Conservation (phyloP, 2,329 filamentous ascomycete genomes). For the Fragosphaeria purpurea region DNA sequence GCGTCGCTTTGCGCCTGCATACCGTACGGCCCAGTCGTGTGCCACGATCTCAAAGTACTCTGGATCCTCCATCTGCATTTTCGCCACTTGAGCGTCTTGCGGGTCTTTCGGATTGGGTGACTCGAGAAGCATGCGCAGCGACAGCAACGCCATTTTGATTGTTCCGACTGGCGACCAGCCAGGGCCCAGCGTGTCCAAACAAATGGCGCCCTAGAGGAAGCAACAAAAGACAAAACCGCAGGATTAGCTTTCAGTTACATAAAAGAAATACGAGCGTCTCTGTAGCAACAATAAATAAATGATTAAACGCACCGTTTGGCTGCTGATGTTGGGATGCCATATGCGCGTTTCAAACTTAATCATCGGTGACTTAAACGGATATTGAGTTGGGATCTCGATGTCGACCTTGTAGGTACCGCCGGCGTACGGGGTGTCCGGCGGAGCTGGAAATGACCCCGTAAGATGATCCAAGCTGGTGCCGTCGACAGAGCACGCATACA, state of each 20-base stretch:
- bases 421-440: slow-evolving; percentile 87
- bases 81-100: slow-evolving; percentile 90
- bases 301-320: slow-evolving; percentile 61
- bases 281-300: neutral
- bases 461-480: slow-evolving; percentile 70
- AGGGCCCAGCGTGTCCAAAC: slow-evolving; percentile 78
- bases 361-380: slow-evolving; percentile 83
- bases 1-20: slow-evolving; percentile 61
- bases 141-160: slow-evolving; percentile 90
- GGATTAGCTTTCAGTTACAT: neutral
- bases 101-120: slow-evolving; percentile 93
- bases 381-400: slow-evolving; percentile 77
- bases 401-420: slow-evolving; percentile 75
- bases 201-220: slow-evolving; percentile 71
- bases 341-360: slow-evolving; percentile 92
- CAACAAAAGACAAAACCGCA: neutral
- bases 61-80: slow-evolving; percentile 73
- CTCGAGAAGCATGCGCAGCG: slow-evolving; percentile 84
- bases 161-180: slow-evolving; percentile 96
- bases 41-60: slow-evolving; percentile 72
- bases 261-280: neutral
- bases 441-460: slow-evolving; percentile 72
- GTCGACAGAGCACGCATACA: slow-evolving; percentile 56
- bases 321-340: slow-evolving; percentile 96
- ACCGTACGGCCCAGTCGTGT: slow-evolving; percentile 78